Evolutionary conservation across 2,329 filamentous ascomycete genomes (phyloP), one percentile per base, ranked within the genome.

Genomic region (Mycosphaerella sp.): DNA sequence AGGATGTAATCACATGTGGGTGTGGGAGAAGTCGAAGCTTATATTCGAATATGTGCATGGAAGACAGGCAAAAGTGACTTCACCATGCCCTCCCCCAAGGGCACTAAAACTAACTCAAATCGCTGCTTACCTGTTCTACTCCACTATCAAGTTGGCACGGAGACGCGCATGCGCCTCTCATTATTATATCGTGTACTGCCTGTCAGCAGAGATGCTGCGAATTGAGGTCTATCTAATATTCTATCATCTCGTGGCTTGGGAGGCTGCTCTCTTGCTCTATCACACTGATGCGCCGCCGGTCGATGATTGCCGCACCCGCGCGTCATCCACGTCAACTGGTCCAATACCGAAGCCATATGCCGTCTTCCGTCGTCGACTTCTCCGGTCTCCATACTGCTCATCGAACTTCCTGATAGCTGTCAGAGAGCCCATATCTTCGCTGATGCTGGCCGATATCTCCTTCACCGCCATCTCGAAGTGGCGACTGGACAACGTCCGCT

Each of bases 331-430:
- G 10, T 51, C 56, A 21, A 45, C 57, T 42, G 31, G 41, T 8
- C 66, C 66, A 38, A 59, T 26, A 10, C 65, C 66, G 54, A 70
- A 71, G 1, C 69, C 69, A 57, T 67, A 69, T 12, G 59, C 58
- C 8, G 60, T 47, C 64, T 69, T 70, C 64, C 69, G 69, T 48
- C 60, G 80, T 62, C 81, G 80, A 1, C 80, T 81, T 66, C 82
- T 85, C 36, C 85, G 80, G 67, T 95, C 90, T 26, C 93, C 92
- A 69, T 91, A 98, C 69, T 92, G 87, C 73, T 95, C 89, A 68
- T 98, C 93, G 67, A 97, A 98, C 72, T 95, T 95, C 64, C 89
- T 81, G 64, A 98, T 95, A 10, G 88, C 87, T 60, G 83, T 82
- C 58, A 98, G 75, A 32, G 83, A 89, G 46, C 82, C 78, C 92